These are phyloP conservation scores for Immersiporthe knoxdaviesiana DNA, from an alignment of 2,329 filamentous ascomycete species.

Conservation along the genomic window DNA sequence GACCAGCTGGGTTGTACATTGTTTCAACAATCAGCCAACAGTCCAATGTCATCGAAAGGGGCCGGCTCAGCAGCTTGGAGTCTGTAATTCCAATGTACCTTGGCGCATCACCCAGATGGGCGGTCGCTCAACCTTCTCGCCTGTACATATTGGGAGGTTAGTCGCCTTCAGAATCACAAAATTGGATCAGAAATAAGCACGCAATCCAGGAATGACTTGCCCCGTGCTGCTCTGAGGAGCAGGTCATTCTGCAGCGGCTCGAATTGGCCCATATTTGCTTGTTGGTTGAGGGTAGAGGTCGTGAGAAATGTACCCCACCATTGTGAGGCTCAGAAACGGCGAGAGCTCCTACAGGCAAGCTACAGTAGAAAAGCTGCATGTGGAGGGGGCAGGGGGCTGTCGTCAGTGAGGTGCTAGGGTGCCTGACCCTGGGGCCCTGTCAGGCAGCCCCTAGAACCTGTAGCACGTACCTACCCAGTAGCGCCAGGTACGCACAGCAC, in stretches of 20 bases:
- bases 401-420: not conserved
- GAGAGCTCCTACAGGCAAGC: not conserved
- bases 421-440: not conserved
- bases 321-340: not conserved
- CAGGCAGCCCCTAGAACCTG: not conserved
- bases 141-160: conserved; percentile 48
- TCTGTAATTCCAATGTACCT: conserved; percentile 61
- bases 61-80: conserved; percentile 28
- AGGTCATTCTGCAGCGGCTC: conserved; percentile 90
- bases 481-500: conserved; percentile 6
- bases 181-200: not conserved
- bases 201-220: conserved; percentile 52
- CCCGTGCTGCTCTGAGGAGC: conserved; percentile 85
- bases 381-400: not conserved
- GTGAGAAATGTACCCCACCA: not conserved
- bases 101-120: conserved; percentile 99
- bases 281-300: conserved; percentile 7
- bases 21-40: conserved; percentile 27
- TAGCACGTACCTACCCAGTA: not conserved
- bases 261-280: conserved; percentile 51
- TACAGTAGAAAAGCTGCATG: conserved; percentile 5
- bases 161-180: conserved; percentile 11
- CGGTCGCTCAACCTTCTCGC: conserved; percentile 86
- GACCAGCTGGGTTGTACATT: conserved; percentile 66
- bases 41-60: conserved; percentile 14